Evolutionary conservation across 23 red algal genomes (phyloP).

Genomic region (Pyropia haitanensis): DNA sequence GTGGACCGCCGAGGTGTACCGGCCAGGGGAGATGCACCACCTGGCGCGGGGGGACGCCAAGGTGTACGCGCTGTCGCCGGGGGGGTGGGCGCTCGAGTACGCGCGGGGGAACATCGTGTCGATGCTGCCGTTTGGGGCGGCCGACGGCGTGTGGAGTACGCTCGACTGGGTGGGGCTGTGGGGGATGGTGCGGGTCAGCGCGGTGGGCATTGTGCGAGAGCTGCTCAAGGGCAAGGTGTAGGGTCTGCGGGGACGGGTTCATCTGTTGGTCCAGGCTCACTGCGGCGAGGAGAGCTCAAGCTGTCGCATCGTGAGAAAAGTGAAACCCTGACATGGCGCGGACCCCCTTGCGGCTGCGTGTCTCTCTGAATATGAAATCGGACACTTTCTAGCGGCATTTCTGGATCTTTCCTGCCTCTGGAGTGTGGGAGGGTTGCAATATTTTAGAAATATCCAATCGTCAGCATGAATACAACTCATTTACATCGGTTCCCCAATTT

Average conservation of each 20-base stretch:
- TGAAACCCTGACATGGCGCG: too few relatives aligned
- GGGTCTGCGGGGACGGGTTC: neutral
- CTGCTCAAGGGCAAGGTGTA: slow-evolving; percentile 18
- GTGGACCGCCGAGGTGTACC: slow-evolving; percentile 23
- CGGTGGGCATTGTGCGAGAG: slow-evolving; percentile 48
- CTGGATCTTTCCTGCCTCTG: too few relatives aligned
- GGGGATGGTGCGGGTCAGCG: slow-evolving; percentile 25
- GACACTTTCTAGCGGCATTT: too few relatives aligned
- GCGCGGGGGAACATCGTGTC: slow-evolving; percentile 66
- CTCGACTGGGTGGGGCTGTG: slow-evolving; percentile 32
- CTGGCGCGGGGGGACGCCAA: slow-evolving; percentile 31
- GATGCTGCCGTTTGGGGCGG: slow-evolving; percentile 64
- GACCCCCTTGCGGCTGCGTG: too few relatives aligned
- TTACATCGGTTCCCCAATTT: too few relatives aligned
- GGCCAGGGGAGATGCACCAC: slow-evolving; percentile 49
- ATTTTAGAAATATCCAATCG: too few relatives aligned
- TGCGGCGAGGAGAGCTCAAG: too few relatives aligned
- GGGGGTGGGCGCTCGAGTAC: slow-evolving; percentile 67
- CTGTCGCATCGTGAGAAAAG: too few relatives aligned
- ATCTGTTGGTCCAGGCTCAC: too few relatives aligned
- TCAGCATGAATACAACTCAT: too few relatives aligned
- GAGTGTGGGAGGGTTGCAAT: too few relatives aligned
- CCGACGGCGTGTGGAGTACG: slow-evolving; percentile 43
- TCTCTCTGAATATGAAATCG: too few relatives aligned
- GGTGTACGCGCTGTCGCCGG: slow-evolving; percentile 37